A percentile compares a stretch with the other conserved stretches of the same genome.
These are phyloP conservation scores for Talaromyces sp. DNA, from an alignment of 2,329 filamentous ascomycete genomes.

Conservation along the genomic window DNA sequence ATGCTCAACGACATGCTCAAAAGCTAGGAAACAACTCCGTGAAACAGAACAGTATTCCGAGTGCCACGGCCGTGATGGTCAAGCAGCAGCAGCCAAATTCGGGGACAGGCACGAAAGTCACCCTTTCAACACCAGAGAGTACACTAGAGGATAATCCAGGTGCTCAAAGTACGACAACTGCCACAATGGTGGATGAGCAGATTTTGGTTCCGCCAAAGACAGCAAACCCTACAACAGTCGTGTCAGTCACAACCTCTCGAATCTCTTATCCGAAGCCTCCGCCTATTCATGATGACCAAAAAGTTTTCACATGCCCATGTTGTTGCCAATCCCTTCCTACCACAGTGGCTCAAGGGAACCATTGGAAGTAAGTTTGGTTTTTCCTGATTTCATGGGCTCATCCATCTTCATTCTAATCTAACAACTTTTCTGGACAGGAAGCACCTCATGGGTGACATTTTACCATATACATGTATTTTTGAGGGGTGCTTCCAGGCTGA, in stretches of 20 bases:
- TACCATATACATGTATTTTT: slow-evolving; percentile 3
- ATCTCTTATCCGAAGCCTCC: slow-evolving; percentile 11
- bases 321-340: slow-evolving; percentile 10
- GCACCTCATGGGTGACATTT: background rate
- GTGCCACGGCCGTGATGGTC: background rate
- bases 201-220: background rate
- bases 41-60: background rate
- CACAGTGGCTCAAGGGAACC: background rate
- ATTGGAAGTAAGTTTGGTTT: slow-evolving; percentile 10
- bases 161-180: background rate
- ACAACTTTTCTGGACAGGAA: background rate
- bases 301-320: slow-evolving; percentile 12
- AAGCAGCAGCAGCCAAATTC: background rate
- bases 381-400: background rate
- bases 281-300: background rate
- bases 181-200: background rate
- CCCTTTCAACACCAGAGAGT: background rate
- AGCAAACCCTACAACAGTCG: background rate
- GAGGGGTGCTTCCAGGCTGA: background rate
- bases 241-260: slow-evolving; percentile 1
- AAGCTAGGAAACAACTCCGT: background rate
- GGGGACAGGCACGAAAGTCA: background rate
- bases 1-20: slow-evolving; percentile 10
- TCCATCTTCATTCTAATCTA: background rate
- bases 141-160: background rate